These are phyloP conservation scores for Setaria italica DNA, from an alignment of 202 grass and related monocot genomes.

Conservation along the genomic window DNA sequence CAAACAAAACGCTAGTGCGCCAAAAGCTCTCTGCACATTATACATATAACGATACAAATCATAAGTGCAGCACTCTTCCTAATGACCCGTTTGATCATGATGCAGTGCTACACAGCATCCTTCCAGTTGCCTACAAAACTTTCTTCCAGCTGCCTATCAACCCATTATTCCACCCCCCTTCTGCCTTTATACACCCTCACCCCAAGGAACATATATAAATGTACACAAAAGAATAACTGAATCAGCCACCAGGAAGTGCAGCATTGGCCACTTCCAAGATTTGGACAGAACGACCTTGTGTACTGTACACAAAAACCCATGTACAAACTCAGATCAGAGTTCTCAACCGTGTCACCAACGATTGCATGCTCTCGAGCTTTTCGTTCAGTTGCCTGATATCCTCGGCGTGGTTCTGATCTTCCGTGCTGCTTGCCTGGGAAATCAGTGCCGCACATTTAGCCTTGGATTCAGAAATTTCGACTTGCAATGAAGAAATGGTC, in stretches of 20 bases:
- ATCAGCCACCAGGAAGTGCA: slow-evolving; percentile 26
- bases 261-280: slow-evolving; percentile 50
- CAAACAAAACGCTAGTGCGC: background rate
- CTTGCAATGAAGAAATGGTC: slow-evolving; percentile 71
- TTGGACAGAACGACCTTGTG: slow-evolving; percentile 29
- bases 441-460: slow-evolving; percentile 63
- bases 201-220: slow-evolving; percentile 48
- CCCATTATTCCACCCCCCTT: slow-evolving; percentile 38
- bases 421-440: slow-evolving; percentile 48
- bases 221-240: slow-evolving; percentile 60
- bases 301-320: slow-evolving; percentile 52
- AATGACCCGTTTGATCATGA: slow-evolving; percentile 25
- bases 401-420: slow-evolving; percentile 44
- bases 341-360: slow-evolving; percentile 69
- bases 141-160: slow-evolving; percentile 13
- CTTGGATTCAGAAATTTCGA: slow-evolving; percentile 75
- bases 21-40: slow-evolving; percentile 16
- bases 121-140: slow-evolving; percentile 53
- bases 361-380: slow-evolving; percentile 91
- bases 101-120: slow-evolving; percentile 28
- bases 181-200: slow-evolving; percentile 43
- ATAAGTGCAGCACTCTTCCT: background rate
- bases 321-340: slow-evolving; percentile 62
- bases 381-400: slow-evolving; percentile 66
- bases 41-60: slow-evolving; percentile 27